phyloP scores from a whole-genome alignment of 1,139 yeast genomes.

The Debaryomyces nepalensis region DNA sequence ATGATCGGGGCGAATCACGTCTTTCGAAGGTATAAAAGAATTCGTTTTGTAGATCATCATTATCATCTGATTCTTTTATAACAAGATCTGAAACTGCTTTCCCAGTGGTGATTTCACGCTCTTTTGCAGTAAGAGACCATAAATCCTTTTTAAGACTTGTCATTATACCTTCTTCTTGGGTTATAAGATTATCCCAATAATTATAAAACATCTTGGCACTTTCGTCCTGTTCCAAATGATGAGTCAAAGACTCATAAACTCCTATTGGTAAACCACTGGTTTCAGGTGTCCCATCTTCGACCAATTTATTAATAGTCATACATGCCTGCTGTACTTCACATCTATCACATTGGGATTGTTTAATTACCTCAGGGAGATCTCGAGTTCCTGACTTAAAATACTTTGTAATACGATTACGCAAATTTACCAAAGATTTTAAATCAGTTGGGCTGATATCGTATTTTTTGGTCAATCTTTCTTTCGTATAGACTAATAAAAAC shows the following conservation, averaged over 20 bases:
- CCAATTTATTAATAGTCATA: slow-evolving; percentile 65
- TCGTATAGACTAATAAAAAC: slow-evolving; percentile 77
- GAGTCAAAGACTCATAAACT: slow-evolving; percentile 52
- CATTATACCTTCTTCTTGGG: slow-evolving; percentile 71
- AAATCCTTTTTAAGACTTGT: slow-evolving; percentile 61
- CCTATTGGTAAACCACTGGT: slow-evolving; percentile 52
- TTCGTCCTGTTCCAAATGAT: slow-evolving; percentile 48
- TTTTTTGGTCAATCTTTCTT: slow-evolving; percentile 57
- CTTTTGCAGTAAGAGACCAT: slow-evolving; percentile 66
- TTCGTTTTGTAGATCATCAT: slow-evolving; percentile 25
- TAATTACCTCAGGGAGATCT: slow-evolving; percentile 62
- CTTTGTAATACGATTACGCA: slow-evolving; percentile 72
- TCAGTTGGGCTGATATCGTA: slow-evolving; percentile 61
- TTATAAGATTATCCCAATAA: slow-evolving; percentile 76
- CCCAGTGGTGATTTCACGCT: slow-evolving; percentile 65
- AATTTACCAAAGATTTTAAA: slow-evolving; percentile 63
- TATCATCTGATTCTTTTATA: slow-evolving; percentile 37
- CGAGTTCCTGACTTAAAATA: slow-evolving; percentile 55
- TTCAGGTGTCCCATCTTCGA: slow-evolving; percentile 59
- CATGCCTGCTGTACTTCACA: slow-evolving; percentile 70
- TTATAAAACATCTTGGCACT: slow-evolving; percentile 58
- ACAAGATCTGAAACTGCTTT: slow-evolving; percentile 57
- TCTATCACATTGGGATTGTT: slow-evolving; percentile 63
- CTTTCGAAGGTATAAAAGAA: slow-evolving; percentile 57
- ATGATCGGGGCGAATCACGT: slow-evolving; percentile 16